Percentiles rank a stretch among this genome's conserved stretches.
Conservation (phyloP, 179 eudicot species). For the Dionaea muscipula region DNA sequence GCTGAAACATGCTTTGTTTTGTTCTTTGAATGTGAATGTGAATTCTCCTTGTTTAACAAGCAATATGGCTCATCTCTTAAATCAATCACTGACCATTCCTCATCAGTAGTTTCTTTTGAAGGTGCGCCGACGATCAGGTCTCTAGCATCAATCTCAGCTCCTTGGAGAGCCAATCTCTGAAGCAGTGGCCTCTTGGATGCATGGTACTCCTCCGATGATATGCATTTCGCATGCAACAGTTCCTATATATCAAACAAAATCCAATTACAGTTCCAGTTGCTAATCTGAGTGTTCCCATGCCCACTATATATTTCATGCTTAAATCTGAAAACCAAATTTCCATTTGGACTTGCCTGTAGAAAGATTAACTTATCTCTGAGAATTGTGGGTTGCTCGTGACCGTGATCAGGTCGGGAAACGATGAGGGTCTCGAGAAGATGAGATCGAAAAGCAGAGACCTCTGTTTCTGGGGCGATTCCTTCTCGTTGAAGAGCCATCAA, state of each 20-base stretch:
- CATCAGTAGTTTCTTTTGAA: slow-evolving; percentile 24
- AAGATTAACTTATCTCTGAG: slow-evolving; percentile 70
- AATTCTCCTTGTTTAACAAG: slow-evolving; percentile 23
- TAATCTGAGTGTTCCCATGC: not conserved
- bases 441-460: slow-evolving; percentile 45
- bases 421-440: slow-evolving; percentile 58
- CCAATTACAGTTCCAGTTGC: not conserved
- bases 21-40: slow-evolving; percentile 28
- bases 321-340: not conserved
- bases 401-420: slow-evolving; percentile 35
- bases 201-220: slow-evolving; percentile 79
- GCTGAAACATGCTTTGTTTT: slow-evolving; percentile 29
- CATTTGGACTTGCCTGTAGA: slow-evolving; percentile 42
- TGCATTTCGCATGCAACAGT: slow-evolving; percentile 66
- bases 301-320: not conserved
- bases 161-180: slow-evolving; percentile 75
- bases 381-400: slow-evolving; percentile 44
- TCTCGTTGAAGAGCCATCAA: slow-evolving; percentile 70
- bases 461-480: slow-evolving; percentile 47
- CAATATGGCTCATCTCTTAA: slow-evolving; percentile 46
- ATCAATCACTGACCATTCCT: slow-evolving; percentile 75
- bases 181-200: slow-evolving; percentile 67
- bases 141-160: slow-evolving; percentile 56
- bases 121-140: slow-evolving; percentile 35
- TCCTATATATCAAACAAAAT: slow-evolving; percentile 27